These are phyloP conservation scores for Emergomyces orientalis DNA, from an alignment of 2,329 filamentous ascomycete genomes.

Conservation along the genomic window DNA sequence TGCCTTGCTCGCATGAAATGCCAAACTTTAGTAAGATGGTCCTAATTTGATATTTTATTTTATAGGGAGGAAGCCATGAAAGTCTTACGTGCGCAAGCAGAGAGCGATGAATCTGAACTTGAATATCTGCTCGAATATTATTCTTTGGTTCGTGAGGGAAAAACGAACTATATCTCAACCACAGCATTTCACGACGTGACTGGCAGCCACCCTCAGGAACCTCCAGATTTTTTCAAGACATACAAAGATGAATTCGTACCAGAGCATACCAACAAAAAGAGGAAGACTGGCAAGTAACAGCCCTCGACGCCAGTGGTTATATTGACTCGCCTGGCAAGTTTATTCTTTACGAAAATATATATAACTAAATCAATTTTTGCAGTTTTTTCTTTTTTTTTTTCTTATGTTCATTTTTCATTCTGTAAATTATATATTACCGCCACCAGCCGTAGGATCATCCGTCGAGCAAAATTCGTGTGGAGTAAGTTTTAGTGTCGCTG, in stretches of 20 bases:
- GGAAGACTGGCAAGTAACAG: slow-evolving; percentile 15
- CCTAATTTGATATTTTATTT: neutral
- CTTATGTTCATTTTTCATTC: neutral
- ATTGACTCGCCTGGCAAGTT: neutral
- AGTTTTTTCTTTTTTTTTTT: neutral
- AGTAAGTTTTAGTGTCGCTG: neutral
- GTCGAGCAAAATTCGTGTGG: too few species aligned
- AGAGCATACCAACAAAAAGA: slow-evolving; percentile 24
- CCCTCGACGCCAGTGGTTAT: neutral
- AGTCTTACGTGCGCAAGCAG: slow-evolving; percentile 32
- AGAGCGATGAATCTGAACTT: slow-evolving; percentile 34
- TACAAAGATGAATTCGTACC: slow-evolving; percentile 36
- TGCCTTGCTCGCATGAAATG: slow-evolving; percentile 10
- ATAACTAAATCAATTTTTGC: neutral
- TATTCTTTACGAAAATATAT: neutral
- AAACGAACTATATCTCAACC: slow-evolving; percentile 47
- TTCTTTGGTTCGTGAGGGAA: slow-evolving; percentile 44
- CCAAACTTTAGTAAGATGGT: neutral
- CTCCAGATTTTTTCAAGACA: slow-evolving; percentile 41
- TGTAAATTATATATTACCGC: neutral
- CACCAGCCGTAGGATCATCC: neutral
- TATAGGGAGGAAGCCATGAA: slow-evolving; percentile 26
- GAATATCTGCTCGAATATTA: slow-evolving; percentile 46
- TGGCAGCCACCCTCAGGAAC: slow-evolving; percentile 39
- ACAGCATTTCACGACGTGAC: slow-evolving; percentile 44